Conservation (phyloP, 176 grass and related monocot species). For the Carex littledalei region DNA sequence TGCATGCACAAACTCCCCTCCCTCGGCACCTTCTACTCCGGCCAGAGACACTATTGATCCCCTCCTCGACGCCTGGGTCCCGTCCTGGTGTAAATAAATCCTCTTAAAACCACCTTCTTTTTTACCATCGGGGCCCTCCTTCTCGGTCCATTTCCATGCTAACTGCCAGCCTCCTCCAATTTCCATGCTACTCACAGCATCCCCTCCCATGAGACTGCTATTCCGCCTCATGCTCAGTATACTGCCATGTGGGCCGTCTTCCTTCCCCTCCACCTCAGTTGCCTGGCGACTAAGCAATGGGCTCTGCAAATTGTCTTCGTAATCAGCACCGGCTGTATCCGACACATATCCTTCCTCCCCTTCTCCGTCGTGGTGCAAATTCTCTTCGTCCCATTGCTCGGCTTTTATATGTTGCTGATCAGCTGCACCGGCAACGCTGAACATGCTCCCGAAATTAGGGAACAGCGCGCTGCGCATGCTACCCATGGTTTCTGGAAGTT, state of each 20-base stretch:
- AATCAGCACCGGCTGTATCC: slow-evolving; percentile 47
- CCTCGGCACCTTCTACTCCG: slow-evolving; percentile 47
- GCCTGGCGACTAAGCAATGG: slow-evolving; percentile 61
- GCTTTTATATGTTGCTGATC: slow-evolving; percentile 51
- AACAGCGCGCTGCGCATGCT: slow-evolving; percentile 79
- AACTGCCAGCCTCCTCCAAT: slow-evolving; percentile 91
- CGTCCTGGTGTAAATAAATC: slow-evolving; percentile 84
- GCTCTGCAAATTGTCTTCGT: slow-evolving; percentile 69
- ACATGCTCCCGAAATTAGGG: slow-evolving; percentile 95
- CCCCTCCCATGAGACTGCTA: slow-evolving; percentile 53
- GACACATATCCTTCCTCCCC: slow-evolving; percentile 64
- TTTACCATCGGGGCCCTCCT: slow-evolving; percentile 60
- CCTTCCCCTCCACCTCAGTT: slow-evolving; percentile 63
- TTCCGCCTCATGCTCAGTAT: slow-evolving; percentile 44
- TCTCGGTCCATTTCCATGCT: slow-evolving; percentile 82
- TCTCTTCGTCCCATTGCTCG: slow-evolving; percentile 91
- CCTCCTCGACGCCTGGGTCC: slow-evolving; percentile 46
- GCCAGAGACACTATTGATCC: slow-evolving; percentile 63
- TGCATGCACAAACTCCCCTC: slow-evolving; percentile 56
- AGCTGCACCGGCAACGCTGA: slow-evolving; percentile 49
- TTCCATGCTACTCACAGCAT: slow-evolving; percentile 65
- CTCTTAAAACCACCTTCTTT: slow-evolving; percentile 78
- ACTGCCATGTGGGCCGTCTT: slow-evolving; percentile 45
- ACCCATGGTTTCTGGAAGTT: slow-evolving; percentile 60
- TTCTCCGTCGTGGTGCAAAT: slow-evolving; percentile 46